These are phyloP conservation scores for Prunus kanzakura DNA, from an alignment of 306 rosid genomes.

Conservation along the genomic window DNA sequence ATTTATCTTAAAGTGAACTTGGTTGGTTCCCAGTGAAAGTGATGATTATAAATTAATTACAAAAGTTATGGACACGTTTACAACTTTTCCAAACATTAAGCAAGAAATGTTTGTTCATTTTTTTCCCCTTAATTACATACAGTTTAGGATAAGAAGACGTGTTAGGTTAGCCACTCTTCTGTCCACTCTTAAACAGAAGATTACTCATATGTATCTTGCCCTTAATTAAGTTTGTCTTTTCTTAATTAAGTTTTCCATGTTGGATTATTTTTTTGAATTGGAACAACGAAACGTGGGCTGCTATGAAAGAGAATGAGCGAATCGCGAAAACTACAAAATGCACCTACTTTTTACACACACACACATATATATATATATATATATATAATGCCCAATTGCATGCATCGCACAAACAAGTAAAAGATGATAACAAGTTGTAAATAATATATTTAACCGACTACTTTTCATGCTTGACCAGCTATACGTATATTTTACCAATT, in stretches of 20 bases:
- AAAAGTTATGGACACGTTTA: no score
- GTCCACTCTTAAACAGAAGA: neutral
- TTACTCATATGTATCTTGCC: neutral
- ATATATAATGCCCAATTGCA: constrained; percentile 2
- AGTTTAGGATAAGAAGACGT: no score
- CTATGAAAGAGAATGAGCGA: neutral
- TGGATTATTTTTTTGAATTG: neutral
- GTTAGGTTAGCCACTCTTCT: neutral
- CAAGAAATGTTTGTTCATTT: no score
- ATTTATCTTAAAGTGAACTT: no score
- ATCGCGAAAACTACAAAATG: neutral
- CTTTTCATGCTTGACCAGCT: neutral
- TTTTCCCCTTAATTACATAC: no score
- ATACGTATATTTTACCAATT: neutral
- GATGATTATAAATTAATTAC: no score
- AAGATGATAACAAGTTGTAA: no score
- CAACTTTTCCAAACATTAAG: no score
- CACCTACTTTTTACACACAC: neutral
- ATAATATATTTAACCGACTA: neutral
- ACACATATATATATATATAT: no score
- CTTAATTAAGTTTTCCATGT: neutral
- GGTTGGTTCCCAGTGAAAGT: no score
- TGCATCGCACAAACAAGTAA: neutral
- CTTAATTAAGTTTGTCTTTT: neutral
- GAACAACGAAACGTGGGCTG: neutral